Conservation (phyloP, 2,329 filamentous ascomycete species). For the Coniochaeta ligniaria region DNA sequence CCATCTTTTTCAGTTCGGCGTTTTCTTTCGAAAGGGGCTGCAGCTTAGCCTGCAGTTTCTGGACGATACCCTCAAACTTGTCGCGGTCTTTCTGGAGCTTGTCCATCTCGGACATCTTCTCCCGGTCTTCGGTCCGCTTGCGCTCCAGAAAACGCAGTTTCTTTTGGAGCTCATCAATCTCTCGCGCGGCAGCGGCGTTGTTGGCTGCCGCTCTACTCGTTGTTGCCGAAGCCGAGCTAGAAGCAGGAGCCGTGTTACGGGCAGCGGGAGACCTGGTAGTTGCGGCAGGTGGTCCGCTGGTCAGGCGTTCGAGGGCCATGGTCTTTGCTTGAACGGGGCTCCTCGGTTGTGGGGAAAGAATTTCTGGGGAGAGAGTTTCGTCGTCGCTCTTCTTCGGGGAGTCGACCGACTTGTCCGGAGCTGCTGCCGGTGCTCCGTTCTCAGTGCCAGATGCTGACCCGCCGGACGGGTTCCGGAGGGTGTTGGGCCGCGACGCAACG, state of each 20-base stretch:
- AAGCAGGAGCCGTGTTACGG: slow-evolving; percentile 4
- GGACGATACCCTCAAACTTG: slow-evolving; percentile 75
- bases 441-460: slow-evolving; percentile 38
- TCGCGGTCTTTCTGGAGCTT: slow-evolving; percentile 69
- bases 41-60: slow-evolving; percentile 85
- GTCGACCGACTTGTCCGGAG: slow-evolving; percentile 15
- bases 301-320: slow-evolving; percentile 44
- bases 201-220: slow-evolving; percentile 29
- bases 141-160: slow-evolving; percentile 84
- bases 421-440: slow-evolving; percentile 28
- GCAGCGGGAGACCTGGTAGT: slow-evolving; percentile 23
- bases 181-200: slow-evolving; percentile 47
- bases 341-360: slow-evolving; percentile 38
- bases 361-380: slow-evolving; percentile 37
- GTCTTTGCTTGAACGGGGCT: slow-evolving; percentile 45
- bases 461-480: slow-evolving; percentile 35
- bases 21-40: slow-evolving; percentile 80
- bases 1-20: slow-evolving; percentile 63
- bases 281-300: slow-evolving; percentile 23
- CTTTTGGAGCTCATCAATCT: slow-evolving; percentile 81
- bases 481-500: slow-evolving; percentile 26
- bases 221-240: not conserved
- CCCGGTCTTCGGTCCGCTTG: slow-evolving; percentile 76
- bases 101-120: slow-evolving; percentile 74
- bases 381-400: slow-evolving; percentile 46